These are phyloP conservation scores for Blastobotrys apis DNA, from an alignment of 1,139 yeast genomes.

Conservation along the genomic window DNA sequence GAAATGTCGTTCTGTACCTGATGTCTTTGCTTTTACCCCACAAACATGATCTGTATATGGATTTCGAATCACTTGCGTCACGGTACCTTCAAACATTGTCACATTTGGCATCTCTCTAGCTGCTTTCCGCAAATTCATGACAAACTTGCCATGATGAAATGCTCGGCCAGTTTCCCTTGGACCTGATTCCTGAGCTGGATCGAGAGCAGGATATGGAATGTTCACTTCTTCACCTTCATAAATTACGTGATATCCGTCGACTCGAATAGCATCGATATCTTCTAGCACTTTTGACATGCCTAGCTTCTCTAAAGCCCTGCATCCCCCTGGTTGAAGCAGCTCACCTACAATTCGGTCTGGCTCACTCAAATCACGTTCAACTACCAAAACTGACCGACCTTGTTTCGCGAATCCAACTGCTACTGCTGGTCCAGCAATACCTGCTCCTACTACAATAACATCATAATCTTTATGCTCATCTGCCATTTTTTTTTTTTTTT, in stretches of 20 bases:
- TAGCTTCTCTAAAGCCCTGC: conserved; percentile 70
- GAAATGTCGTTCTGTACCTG: conserved; percentile 34
- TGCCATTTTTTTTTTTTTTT: neutral
- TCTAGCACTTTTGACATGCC: conserved; percentile 81
- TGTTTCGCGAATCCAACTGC: conserved; percentile 89
- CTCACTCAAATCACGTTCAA: conserved; percentile 82
- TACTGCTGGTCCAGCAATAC: conserved; percentile 90
- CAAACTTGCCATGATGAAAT: conserved; percentile 88
- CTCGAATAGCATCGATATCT: conserved; percentile 73
- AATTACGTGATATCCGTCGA: conserved; percentile 76
- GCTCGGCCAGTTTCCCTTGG: conserved; percentile 61
- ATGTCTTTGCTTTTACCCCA: conserved; percentile 52
- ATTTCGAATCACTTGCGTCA: conserved; percentile 54
- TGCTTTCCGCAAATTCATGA: conserved; percentile 70
- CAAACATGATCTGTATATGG: conserved; percentile 49
- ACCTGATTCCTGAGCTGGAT: conserved; percentile 16
- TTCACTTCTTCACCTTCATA: conserved; percentile 53
- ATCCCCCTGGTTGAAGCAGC: conserved; percentile 91
- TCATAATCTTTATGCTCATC: conserved; percentile 40
- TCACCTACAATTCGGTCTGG: conserved; percentile 98
- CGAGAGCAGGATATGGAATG: conserved; percentile 59
- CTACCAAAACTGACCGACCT: conserved; percentile 61
- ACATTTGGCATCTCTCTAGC: conserved; percentile 59
- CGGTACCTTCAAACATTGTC: conserved; percentile 78
- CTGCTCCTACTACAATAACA: conserved; percentile 83